Percentiles rank a stretch among this genome's conserved stretches.
phyloP scores from a whole-genome alignment of 225 moss, liverwort and hornwort species.

The Polytrichum formosum region DNA sequence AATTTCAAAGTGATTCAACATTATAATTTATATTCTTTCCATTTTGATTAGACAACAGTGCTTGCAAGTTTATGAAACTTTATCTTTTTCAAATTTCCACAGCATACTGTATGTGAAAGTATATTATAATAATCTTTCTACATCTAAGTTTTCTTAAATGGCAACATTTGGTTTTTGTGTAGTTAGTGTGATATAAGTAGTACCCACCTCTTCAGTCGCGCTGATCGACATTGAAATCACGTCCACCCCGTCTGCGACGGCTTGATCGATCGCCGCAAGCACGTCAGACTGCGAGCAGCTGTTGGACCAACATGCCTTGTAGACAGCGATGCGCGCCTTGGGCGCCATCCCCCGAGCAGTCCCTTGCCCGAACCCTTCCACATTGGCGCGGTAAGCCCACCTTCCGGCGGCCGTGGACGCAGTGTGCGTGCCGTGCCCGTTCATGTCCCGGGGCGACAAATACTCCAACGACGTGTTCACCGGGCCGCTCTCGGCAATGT shows the following conservation, averaged over 20 bases:
- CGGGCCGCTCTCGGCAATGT: neutral
- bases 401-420: slow-evolving; percentile 32
- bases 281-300: slow-evolving; percentile 26
- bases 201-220: slow-evolving; percentile 7
- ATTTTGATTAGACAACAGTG: too few species aligned
- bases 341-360: slow-evolving; percentile 46
- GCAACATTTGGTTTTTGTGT: too few species aligned
- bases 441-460: slow-evolving; percentile 34
- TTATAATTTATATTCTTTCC: too few species aligned
- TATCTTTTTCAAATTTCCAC: too few species aligned
- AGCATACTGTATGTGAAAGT: too few species aligned
- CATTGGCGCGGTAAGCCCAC: slow-evolving; percentile 14
- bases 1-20: too few species aligned
- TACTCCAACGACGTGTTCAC: slow-evolving; percentile 8
- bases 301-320: slow-evolving; percentile 41
- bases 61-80: too few species aligned
- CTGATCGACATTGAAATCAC: slow-evolving; percentile 35
- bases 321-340: slow-evolving; percentile 31
- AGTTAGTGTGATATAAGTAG: too few species aligned
- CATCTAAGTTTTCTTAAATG: too few species aligned
- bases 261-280: slow-evolving; percentile 39
- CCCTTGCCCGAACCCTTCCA: slow-evolving; percentile 23
- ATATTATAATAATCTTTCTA: too few species aligned
- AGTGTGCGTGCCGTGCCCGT: slow-evolving; percentile 53
- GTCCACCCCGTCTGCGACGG: slow-evolving; percentile 48